phyloP scores from a whole-genome alignment of 2,329 filamentous ascomycete genomes.

The Diaporthe ampelina region DNA sequence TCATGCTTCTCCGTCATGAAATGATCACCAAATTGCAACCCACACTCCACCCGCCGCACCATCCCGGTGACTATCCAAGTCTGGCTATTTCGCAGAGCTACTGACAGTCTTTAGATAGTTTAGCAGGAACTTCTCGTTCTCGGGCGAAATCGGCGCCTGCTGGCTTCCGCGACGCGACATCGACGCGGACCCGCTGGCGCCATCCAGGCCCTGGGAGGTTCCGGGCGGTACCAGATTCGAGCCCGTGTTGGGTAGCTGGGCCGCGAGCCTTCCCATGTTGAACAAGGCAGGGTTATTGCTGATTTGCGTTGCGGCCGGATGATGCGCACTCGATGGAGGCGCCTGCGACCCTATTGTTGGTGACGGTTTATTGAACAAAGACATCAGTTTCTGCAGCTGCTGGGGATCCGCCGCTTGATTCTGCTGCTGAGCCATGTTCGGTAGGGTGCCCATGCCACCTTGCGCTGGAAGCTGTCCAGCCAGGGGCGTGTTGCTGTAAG shows the following conservation, averaged over 20 bases:
- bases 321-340: conserved; percentile 37
- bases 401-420: conserved; percentile 55
- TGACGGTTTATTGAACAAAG: conserved; percentile 71
- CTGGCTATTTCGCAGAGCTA: conserved; percentile 32
- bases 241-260: conserved; percentile 10
- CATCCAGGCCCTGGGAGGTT: conserved; percentile 33
- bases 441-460: conserved; percentile 48
- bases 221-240: conserved; percentile 13
- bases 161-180: conserved; percentile 36
- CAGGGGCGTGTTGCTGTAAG: conserved; percentile 27
- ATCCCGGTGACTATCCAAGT: background rate
- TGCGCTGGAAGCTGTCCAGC: conserved; percentile 47
- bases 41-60: background rate
- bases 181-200: conserved; percentile 1
- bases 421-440: conserved; percentile 50
- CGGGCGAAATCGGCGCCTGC: conserved; percentile 39
- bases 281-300: conserved; percentile 50
- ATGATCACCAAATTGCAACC: background rate
- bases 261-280: conserved; percentile 38
- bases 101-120: conserved; percentile 41
- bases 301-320: conserved; percentile 46
- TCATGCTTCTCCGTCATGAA: background rate
- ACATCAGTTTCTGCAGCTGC: conserved; percentile 66
- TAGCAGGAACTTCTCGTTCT: conserved; percentile 41
- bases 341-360: conserved; percentile 39